These are phyloP conservation scores for Triticum urartu DNA, from an alignment of 176 grass and related monocot species.

Conservation along the genomic window DNA sequence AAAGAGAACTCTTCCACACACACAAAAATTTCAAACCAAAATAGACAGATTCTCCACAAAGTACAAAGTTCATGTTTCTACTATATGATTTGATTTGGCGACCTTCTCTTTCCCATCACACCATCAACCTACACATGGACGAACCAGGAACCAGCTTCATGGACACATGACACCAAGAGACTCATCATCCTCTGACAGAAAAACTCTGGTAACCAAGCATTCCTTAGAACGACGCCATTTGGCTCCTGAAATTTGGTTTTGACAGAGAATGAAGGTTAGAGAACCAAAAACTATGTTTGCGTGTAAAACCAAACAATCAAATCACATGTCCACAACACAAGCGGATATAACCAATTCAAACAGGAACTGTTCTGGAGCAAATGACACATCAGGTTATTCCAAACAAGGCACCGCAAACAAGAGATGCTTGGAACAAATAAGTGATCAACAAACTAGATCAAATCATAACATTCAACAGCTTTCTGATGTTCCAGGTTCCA, in stretches of 20 bases:
- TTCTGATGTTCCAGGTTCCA: neutral
- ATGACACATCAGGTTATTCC: neutral
- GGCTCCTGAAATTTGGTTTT: constrained; percentile 26
- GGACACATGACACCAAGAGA: constrained; percentile 24
- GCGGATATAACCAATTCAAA: neutral
- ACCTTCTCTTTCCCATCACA: constrained; percentile 9
- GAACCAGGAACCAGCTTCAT: neutral
- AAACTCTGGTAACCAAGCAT: constrained; percentile 8
- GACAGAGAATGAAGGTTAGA: neutral
- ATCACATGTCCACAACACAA: neutral
- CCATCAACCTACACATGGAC: constrained; percentile 14
- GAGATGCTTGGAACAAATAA: neutral
- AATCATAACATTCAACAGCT: neutral
- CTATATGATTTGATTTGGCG: constrained; percentile 5
- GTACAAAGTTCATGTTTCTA: constrained; percentile 19
- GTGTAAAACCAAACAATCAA: neutral
- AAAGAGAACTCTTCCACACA: constrained; percentile 25
- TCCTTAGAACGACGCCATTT: neutral
- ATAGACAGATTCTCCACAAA: constrained; percentile 24
- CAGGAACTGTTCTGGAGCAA: constrained; percentile 3
- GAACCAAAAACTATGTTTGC: neutral
- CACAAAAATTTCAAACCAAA: constrained; percentile 2
- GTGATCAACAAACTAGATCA: neutral
- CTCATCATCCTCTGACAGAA: constrained; percentile 37
- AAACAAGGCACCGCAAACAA: neutral